phyloP scores from a whole-genome alignment of 805 yeast genomes.

The Lipomyces yamadae region DNA sequence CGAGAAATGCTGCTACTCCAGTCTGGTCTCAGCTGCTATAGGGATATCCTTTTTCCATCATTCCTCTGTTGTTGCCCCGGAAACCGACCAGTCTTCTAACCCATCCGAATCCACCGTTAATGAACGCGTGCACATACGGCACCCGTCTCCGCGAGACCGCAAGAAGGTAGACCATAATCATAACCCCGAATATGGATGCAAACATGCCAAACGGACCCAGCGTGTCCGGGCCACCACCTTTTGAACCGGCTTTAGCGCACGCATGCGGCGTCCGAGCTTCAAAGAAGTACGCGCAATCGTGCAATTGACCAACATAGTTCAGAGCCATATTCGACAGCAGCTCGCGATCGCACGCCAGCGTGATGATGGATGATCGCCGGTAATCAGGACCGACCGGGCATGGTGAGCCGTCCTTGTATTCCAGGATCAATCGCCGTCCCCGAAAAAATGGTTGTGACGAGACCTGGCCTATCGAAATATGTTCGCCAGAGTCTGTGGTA shows the following conservation, averaged over 20 bases:
- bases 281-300: constrained; percentile 82
- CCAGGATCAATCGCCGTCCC: constrained; percentile 71
- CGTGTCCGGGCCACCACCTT: constrained; percentile 65
- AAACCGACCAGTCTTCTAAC: constrained; percentile 6
- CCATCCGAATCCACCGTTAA: constrained; percentile 22
- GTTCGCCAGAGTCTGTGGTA: constrained; percentile 52
- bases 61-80: background rate
- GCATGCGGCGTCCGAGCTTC: constrained; percentile 86
- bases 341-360: constrained; percentile 81
- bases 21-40: background rate
- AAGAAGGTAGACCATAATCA: constrained; percentile 31
- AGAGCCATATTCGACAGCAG: constrained; percentile 57
- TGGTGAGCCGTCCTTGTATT: constrained; percentile 67
- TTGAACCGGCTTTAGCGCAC: constrained; percentile 63
- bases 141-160: constrained; percentile 34
- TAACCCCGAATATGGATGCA: constrained; percentile 32
- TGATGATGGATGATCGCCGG: constrained; percentile 66
- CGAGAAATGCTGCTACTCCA: background rate
- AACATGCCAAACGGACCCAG: constrained; percentile 61
- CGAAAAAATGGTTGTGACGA: constrained; percentile 66
- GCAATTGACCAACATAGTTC: constrained; percentile 68
- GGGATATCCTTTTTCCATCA: background rate
- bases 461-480: constrained; percentile 57
- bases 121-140: constrained; percentile 32
- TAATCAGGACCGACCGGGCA: constrained; percentile 54